These are phyloP conservation scores for Laguncularia racemosa DNA, from an alignment of 345 rosid genomes.

Conservation along the genomic window DNA sequence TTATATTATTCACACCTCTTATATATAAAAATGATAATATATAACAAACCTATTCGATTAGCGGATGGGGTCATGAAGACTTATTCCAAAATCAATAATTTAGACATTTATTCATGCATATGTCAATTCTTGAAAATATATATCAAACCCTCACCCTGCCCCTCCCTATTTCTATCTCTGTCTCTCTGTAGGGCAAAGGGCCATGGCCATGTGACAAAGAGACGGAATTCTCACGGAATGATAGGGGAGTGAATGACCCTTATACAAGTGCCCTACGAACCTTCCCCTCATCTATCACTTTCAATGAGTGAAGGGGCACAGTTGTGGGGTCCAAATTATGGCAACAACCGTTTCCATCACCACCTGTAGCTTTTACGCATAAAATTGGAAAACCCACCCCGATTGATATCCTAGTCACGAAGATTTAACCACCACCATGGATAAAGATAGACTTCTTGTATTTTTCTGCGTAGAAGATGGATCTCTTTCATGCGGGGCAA, in stretches of 20 bases:
- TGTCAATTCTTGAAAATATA: not conserved
- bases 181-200: not conserved
- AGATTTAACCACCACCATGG: no score
- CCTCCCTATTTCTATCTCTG: not conserved
- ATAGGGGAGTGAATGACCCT: not conserved
- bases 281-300: not conserved
- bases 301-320: not conserved
- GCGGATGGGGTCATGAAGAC: no score
- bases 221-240: conserved; percentile 6
- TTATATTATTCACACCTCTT: no score
- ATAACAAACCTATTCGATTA: no score
- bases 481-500: not conserved
- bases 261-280: not conserved
- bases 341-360: no score
- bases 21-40: no score
- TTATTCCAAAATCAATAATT: no score
- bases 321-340: not conserved
- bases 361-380: no score
- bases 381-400: not conserved
- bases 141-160: no score
- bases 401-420: not conserved
- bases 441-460: not conserved
- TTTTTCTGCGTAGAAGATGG: not conserved
- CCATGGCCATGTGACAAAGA: conserved; percentile 6
- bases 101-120: no score